A percentile compares a stretch with the other conserved stretches of the same genome.
Evolutionary conservation across 768 basidiomycete genomes (phyloP).

Genomic region (Boletus rufocinnamomeus): DNA sequence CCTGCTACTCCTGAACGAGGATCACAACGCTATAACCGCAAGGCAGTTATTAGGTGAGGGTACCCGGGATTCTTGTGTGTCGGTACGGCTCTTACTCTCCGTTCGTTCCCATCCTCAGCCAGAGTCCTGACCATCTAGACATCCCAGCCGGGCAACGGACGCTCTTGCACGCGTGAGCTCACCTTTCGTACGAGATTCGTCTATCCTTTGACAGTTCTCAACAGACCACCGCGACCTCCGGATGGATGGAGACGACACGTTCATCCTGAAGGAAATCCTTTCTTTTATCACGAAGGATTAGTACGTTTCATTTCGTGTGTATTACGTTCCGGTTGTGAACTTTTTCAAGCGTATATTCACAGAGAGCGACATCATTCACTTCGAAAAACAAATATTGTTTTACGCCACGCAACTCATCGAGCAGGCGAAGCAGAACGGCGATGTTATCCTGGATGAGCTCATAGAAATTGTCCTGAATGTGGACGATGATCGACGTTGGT

Average conservation of each 20-base stretch:
- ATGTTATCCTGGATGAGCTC: conserved; percentile 3
- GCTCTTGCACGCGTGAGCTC: conserved; percentile 11
- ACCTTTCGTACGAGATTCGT: background rate
- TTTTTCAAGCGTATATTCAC: conserved; percentile 20
- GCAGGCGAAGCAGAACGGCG: background rate
- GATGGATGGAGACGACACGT: conserved; percentile 13
- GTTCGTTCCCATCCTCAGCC: background rate
- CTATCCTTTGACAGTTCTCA: background rate
- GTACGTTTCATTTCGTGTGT: background rate
- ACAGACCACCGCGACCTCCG: background rate
- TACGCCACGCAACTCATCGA: conserved; percentile 10
- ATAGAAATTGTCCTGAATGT: conserved; percentile 16
- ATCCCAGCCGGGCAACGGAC: conserved; percentile 12
- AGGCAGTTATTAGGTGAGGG: conserved; percentile 2
- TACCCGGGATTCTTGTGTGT: background rate
- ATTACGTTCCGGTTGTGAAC: background rate
- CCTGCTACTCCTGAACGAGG: conserved; percentile 11
- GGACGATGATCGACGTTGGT: background rate
- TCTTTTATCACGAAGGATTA: conserved; percentile 17
- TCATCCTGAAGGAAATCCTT: conserved; percentile 15
- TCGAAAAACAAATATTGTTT: background rate
- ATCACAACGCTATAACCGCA: conserved; percentile 12
- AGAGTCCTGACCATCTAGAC: background rate
- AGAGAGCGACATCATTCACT: conserved; percentile 8
- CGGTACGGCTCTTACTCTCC: background rate